Base-by-base conservation (phyloP, 108 stramenopile genomes). In the Nitzschia putrida region DNA sequence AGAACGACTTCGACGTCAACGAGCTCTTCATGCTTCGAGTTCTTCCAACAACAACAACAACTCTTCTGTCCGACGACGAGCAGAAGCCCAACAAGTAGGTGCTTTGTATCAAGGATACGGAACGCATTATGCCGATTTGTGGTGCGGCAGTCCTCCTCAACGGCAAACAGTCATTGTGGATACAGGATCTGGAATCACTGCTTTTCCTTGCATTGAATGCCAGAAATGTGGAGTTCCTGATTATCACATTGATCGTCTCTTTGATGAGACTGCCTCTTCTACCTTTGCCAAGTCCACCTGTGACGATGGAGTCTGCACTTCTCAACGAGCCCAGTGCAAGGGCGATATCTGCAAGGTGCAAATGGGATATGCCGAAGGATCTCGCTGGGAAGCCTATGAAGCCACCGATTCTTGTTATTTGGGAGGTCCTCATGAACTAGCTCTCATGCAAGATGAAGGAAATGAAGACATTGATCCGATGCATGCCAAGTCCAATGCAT, bases 91-190 rank as follows among this genome's bases (percentile, higher is more conserved):
- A 38, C 75, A 79, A 67, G 82, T 83, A 1, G 78, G 66, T 23
- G 78, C 77, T 11, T 60, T 83, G 50, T 83, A 74, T 58, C 87
- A 88, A 73, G 95, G 95, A 8, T 90, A 88, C 69, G 95, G 95
- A 24, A 96, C 96, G 6, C 96, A 95, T 68, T 95, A 90, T 56
- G 66, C 91, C 11, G 90, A 95, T 65, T 69, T 95, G 7, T 95
- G 85, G 78, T 90, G 88, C 14, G 96, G 96, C 10, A 83, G 87
- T 43, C 96, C 96, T 0, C 77, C 96, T 13, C 94, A 97, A 71
- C 79, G 96, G 1, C 88, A 91, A 49, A 91, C 92, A n/a, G 88
- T 97, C 51, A 95, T 97, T 66, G 75, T 97, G 53, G 96, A 97
- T 73, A 97, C 96, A 2, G 96, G 96, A 26, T 79, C 73, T 37